Percentiles rank a stretch among this genome's conserved stretches.
Conservation (phyloP, 257 asterid genomes). For the Solanum piurae region DNA sequence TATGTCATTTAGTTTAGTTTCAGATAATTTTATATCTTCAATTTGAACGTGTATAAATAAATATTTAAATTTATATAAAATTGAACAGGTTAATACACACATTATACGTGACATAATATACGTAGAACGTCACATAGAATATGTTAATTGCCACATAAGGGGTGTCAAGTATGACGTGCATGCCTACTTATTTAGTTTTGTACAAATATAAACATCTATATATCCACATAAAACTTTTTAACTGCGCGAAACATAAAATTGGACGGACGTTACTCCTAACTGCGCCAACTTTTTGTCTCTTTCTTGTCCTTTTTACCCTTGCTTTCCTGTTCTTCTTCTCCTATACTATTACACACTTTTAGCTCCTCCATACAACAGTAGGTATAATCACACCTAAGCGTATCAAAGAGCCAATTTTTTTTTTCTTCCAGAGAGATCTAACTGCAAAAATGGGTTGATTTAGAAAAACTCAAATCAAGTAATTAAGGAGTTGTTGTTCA, state of each 20-base stretch:
- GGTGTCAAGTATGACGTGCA: too few relatives aligned
- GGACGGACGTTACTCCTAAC: not conserved
- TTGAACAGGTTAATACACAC: too few relatives aligned
- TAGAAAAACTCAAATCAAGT: constrained; percentile 23
- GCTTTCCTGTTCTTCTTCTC: not conserved
- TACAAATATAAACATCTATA: too few relatives aligned
- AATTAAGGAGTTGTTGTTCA: constrained; percentile 5
- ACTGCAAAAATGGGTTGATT: constrained; percentile 14
- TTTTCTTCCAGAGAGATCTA: constrained; percentile 1
- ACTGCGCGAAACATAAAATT: not conserved
- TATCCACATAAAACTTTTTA: fast-evolving
- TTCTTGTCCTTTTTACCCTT: constrained; percentile 3
- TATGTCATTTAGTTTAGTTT: too few relatives aligned
- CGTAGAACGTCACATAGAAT: too few relatives aligned
- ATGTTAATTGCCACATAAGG: not conserved
- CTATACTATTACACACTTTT: not conserved
- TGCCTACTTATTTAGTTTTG: not conserved
- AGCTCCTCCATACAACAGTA: not conserved
- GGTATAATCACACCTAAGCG: not conserved
- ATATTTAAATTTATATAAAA: too few relatives aligned
- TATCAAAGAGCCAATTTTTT: not conserved
- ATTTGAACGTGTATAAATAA: too few relatives aligned
- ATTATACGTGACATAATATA: too few relatives aligned
- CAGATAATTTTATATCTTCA: too few relatives aligned
- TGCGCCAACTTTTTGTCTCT: not conserved